phyloP scores from a whole-genome alignment of 2,329 filamentous ascomycete genomes.

The Ophiocordyceps australis region DNA sequence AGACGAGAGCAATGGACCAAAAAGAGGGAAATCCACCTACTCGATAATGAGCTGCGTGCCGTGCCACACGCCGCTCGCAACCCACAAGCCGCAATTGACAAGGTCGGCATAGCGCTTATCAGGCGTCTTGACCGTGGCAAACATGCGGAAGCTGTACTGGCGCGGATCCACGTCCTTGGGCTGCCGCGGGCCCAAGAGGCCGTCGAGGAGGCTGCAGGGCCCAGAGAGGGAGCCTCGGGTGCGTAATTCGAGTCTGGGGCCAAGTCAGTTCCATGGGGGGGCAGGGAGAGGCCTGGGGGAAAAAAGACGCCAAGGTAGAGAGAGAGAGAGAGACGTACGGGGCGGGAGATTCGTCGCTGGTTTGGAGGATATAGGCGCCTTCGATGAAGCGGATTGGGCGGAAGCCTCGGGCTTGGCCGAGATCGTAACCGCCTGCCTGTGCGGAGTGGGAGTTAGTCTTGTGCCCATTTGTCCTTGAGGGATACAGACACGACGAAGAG shows the following conservation, averaged over 20 bases:
- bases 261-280: neutral
- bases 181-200: conserved; percentile 16
- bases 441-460: too few relatives aligned
- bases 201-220: conserved; percentile 22
- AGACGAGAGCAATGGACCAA: too few relatives aligned
- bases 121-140: conserved; percentile 28
- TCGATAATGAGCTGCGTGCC: conserved; percentile 26
- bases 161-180: conserved; percentile 20
- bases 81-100: conserved; percentile 30
- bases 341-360: conserved; percentile 25
- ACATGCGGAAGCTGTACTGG: conserved; percentile 28
- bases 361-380: conserved; percentile 29
- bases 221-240: conserved; percentile 28
- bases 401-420: conserved; percentile 20
- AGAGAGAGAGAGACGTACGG: conserved; percentile 16
- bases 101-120: conserved; percentile 28
- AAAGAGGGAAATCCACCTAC: too few relatives aligned
- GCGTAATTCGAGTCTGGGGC: conserved; percentile 23
- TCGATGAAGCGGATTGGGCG: conserved; percentile 23
- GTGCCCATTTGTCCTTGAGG: too few relatives aligned
- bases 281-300: too few relatives aligned
- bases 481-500: too few relatives aligned
- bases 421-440: conserved; percentile 22
- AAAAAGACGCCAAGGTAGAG: too few relatives aligned
- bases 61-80: conserved; percentile 28